Percentiles rank a stretch among this genome's conserved stretches.
phyloP scores from a whole-genome alignment of 2,329 filamentous ascomycete genomes.

The Colletotrichum ledebouriae region DNA sequence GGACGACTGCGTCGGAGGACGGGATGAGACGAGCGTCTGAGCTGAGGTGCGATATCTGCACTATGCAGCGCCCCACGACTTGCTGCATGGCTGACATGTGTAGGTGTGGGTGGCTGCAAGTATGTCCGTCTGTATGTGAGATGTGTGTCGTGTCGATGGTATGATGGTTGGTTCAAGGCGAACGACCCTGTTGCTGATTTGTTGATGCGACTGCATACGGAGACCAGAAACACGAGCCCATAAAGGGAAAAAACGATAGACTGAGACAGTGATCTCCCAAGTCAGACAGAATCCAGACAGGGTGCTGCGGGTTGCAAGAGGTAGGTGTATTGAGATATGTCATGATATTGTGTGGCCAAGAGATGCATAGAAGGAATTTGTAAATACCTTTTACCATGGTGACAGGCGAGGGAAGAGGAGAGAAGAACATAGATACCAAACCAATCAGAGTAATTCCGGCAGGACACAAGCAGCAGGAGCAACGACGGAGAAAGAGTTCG shows the following conservation, averaged over 20 bases:
- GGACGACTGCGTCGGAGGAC: not conserved
- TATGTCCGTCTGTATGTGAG: conserved; percentile 6
- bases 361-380: conserved; percentile 2
- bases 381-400: not conserved
- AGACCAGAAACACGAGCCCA: conserved; percentile 6
- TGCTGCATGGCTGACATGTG: conserved; percentile 29
- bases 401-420: not conserved
- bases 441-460: not conserved
- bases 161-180: not conserved
- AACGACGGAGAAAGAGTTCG: not conserved
- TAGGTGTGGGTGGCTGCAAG: conserved; percentile 11
- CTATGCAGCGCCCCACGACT: conserved; percentile 27
- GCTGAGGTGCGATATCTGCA: conserved; percentile 25
- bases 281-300: conserved; percentile 4
- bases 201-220: not conserved
- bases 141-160: not conserved
- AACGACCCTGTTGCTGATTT: conserved; percentile 4
- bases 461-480: not conserved
- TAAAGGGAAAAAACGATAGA: not conserved
- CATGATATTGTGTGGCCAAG: not conserved
- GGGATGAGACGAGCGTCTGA: conserved; percentile 33
- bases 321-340: not conserved
- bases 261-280: conserved; percentile 15
- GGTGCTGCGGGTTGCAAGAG: not conserved
- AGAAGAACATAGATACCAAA: conserved; percentile 5